phyloP scores from a whole-genome alignment of 108 stramenopile species.

The Schizochytrium sp. region DNA sequence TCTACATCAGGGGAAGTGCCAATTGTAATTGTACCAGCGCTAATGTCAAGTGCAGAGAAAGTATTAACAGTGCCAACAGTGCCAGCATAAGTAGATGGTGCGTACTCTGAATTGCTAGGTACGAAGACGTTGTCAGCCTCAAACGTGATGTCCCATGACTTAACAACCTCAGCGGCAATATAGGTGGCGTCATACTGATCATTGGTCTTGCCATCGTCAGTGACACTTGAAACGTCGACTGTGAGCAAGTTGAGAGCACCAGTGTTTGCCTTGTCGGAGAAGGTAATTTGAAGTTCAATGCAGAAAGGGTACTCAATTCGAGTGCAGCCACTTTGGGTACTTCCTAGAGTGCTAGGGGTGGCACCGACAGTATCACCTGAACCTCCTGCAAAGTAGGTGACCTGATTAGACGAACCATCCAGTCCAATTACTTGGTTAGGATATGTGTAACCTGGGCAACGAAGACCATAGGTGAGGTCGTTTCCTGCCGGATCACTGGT shows the following conservation, averaged over 20 bases:
- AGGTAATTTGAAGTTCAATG: constrained; percentile 21
- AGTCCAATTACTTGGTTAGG: background rate
- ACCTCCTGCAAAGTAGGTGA: background rate
- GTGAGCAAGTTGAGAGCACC: background rate
- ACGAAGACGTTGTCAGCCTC: background rate
- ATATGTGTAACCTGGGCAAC: background rate
- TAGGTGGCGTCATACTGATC: background rate
- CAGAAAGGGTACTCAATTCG: background rate
- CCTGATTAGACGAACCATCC: background rate
- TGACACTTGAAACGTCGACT: background rate
- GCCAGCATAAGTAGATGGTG: too few species aligned
- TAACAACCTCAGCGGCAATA: background rate
- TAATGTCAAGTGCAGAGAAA: too few species aligned
- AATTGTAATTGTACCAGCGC: too few species aligned
- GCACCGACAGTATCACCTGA: background rate
- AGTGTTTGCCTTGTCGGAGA: background rate
- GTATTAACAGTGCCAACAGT: too few species aligned
- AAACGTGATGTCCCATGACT: background rate
- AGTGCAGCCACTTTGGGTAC: background rate
- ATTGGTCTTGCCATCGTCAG: background rate
- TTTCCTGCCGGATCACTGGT: background rate
- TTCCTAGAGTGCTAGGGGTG: background rate
- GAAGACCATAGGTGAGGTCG: background rate
- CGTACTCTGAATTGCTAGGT: too few species aligned
- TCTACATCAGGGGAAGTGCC: too few species aligned